phyloP scores from a whole-genome alignment of 257 asterid genomes.

The Fraxinus excelsior region DNA sequence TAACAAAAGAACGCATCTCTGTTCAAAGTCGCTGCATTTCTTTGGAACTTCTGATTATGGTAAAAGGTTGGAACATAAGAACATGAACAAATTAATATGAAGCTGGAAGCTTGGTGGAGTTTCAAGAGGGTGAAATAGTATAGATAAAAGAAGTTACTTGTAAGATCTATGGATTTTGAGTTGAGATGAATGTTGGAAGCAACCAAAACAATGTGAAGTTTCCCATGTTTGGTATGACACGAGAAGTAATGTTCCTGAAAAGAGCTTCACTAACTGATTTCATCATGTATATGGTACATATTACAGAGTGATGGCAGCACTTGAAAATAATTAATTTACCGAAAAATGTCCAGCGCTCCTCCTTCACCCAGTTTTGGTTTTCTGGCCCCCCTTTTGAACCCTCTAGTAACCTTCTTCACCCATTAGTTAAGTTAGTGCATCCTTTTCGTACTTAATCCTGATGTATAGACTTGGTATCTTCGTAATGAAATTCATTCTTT shows the following conservation, averaged over 20 bases:
- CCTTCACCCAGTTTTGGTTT: not conserved
- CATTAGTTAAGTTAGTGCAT: not conserved
- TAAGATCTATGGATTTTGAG: not conserved
- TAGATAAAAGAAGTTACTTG: not conserved
- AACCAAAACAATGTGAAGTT: not conserved
- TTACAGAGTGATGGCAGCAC: not conserved
- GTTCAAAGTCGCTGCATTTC: not conserved
- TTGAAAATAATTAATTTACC: not conserved
- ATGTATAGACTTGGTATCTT: not conserved
- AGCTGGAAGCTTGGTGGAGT: not conserved
- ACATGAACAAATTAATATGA: not conserved
- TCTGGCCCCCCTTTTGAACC: not conserved
- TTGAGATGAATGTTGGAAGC: not conserved
- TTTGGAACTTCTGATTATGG: not conserved
- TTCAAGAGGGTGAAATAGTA: not conserved
- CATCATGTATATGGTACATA: not conserved
- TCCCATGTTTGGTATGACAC: not conserved
- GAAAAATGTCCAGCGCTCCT: not conserved
- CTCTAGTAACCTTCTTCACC: not conserved
- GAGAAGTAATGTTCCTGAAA: not conserved
- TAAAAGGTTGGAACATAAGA: not conserved
- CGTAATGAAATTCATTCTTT: slow-evolving; percentile 2
- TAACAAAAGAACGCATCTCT: not conserved
- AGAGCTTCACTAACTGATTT: not conserved
- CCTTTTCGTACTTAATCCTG: not conserved